Evolutionary conservation across 352 stramenopile genomes (phyloP).

Genomic region (Pythium dissimile): DNA sequence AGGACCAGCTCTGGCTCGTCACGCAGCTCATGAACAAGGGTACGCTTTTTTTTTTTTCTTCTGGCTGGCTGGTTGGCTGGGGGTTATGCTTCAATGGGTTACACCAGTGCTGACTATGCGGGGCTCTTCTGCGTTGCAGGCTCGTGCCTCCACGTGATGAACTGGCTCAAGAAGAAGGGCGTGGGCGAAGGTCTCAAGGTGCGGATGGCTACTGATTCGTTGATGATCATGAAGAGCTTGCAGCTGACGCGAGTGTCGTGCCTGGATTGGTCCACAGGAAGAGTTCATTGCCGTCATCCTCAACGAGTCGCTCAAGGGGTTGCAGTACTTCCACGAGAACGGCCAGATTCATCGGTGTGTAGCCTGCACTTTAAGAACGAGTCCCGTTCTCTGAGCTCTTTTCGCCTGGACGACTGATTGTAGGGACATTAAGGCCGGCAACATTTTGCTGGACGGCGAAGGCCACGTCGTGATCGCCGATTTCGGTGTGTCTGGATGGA

Average conservation of each 20-base stretch:
- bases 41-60: no score
- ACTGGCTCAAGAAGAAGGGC: constrained; percentile 90
- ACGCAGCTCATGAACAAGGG: constrained; percentile 99
- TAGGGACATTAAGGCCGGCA: constrained; percentile 98
- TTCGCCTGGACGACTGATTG: constrained; percentile 39
- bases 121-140: constrained; percentile 31
- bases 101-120: neutral
- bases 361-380: neutral
- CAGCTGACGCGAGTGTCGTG: no score
- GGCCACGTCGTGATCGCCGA: constrained; percentile 97
- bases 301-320: constrained; percentile 94
- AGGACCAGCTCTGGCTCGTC: constrained; percentile 97
- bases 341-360: constrained; percentile 93
- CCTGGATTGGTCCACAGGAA: no score
- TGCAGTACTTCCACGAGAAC: constrained; percentile 99
- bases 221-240: constrained; percentile 7
- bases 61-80: no score
- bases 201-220: neutral
- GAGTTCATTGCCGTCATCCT: constrained; percentile 97
- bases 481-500: constrained; percentile 98
- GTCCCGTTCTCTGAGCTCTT: neutral
- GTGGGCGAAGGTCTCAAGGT: constrained; percentile 82
- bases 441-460: constrained; percentile 93
- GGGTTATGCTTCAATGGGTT: neutral
- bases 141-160: constrained; percentile 97